phyloP scores from a whole-genome alignment of 2,329 filamentous ascomycete species.

The Fusarium proliferatum region DNA sequence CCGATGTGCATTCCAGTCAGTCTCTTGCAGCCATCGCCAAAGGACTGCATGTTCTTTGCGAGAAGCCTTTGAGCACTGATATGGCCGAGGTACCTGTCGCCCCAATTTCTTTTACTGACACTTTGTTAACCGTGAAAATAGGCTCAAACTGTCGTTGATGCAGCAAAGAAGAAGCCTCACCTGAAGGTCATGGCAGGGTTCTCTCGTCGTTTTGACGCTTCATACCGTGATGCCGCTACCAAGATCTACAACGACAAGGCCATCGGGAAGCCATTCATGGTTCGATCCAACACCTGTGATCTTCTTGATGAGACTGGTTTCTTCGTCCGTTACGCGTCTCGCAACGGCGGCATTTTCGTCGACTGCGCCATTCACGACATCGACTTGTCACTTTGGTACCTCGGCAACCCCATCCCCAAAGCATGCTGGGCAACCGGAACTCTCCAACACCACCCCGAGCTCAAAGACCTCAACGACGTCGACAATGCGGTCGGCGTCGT shows the following conservation, averaged over 20 bases:
- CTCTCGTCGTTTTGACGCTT: slow-evolving; percentile 66
- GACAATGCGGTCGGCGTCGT: slow-evolving; percentile 62
- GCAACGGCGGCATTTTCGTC: slow-evolving; percentile 75
- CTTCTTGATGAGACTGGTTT: slow-evolving; percentile 73
- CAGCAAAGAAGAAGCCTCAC: slow-evolving; percentile 63
- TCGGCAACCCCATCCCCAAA: slow-evolving; percentile 33
- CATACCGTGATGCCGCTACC: slow-evolving; percentile 68
- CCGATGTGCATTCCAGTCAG: slow-evolving; percentile 29
- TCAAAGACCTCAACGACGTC: slow-evolving; percentile 41
- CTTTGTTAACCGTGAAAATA: too few species aligned
- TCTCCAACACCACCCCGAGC: slow-evolving; percentile 41
- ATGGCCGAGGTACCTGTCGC: slow-evolving; percentile 69
- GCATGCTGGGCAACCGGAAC: slow-evolving; percentile 24
- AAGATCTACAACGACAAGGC: slow-evolving; percentile 59
- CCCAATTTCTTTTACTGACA: too few species aligned
- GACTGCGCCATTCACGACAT: slow-evolving; percentile 78
- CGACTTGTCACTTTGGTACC: slow-evolving; percentile 47
- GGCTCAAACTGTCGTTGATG: slow-evolving; percentile 69
- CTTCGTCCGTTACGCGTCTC: slow-evolving; percentile 73
- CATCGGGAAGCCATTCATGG: slow-evolving; percentile 69
- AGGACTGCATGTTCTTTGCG: slow-evolving; percentile 32
- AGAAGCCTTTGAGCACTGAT: slow-evolving; percentile 36
- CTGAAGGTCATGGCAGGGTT: slow-evolving; percentile 68
- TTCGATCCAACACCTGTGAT: slow-evolving; percentile 75
- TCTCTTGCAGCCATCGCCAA: slow-evolving; percentile 21